A percentile compares a stretch with the other conserved stretches of the same genome.
Conservation (phyloP, 345 rosid genomes). For the Heritiera fomes region DNA sequence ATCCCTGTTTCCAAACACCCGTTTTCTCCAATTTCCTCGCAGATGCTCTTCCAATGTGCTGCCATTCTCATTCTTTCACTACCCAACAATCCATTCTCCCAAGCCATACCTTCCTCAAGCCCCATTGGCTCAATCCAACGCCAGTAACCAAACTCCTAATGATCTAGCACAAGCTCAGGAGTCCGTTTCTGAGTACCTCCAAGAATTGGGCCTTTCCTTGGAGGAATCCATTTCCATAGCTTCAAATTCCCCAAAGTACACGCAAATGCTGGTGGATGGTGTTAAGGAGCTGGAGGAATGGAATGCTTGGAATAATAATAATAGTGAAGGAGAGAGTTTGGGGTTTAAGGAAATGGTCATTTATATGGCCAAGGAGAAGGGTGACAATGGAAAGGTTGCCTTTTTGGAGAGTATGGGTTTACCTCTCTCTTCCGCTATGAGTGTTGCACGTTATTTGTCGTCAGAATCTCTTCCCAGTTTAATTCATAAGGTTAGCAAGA, state of each 20-base stretch:
- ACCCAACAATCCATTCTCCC: conserved; percentile 3
- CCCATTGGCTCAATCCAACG: conserved; percentile 22
- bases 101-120: conserved; percentile 21
- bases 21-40: conserved; percentile 11
- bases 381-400: conserved; percentile 76
- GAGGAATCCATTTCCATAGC: conserved; percentile 54
- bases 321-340: conserved; percentile 25
- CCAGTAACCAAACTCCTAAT: conserved; percentile 23
- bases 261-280: conserved; percentile 53
- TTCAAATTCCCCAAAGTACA: conserved; percentile 52
- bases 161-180: conserved; percentile 42
- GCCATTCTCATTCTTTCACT: conserved; percentile 11
- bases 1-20: conserved; percentile 19
- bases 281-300: conserved; percentile 79
- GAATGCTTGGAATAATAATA: conserved; percentile 48
- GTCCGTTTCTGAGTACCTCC: conserved; percentile 56
- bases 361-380: conserved; percentile 69
- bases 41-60: conserved; percentile 19
- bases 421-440: conserved; percentile 67
- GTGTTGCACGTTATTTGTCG: conserved; percentile 67
- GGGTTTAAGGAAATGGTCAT: conserved; percentile 71
- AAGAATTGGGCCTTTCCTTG: conserved; percentile 47
- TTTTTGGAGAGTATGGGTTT: conserved; percentile 86
- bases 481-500: conserved; percentile 48
- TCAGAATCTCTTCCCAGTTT: conserved; percentile 57